These are phyloP conservation scores for Durio zibethinus DNA, from an alignment of 345 rosid species.

Conservation along the genomic window DNA sequence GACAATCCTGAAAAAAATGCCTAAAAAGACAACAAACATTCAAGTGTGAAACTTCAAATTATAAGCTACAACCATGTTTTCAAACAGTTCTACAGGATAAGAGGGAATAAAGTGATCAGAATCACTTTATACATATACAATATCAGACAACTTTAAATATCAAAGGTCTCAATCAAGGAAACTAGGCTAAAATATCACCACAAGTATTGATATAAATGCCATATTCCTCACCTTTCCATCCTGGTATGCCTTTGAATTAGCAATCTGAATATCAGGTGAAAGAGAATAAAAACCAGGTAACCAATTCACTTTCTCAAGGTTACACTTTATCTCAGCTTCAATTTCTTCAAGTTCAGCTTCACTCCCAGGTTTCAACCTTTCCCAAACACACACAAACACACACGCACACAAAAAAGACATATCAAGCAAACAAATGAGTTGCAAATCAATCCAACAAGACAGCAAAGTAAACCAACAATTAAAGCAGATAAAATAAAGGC, in stretches of 20 bases:
- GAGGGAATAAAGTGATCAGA: not conserved
- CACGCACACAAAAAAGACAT: too few relatives aligned
- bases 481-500: not conserved
- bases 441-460: not conserved
- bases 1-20: not conserved
- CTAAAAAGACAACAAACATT: not conserved
- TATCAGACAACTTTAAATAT: not conserved
- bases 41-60: not conserved
- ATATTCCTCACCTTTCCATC: slow-evolving; percentile 59
- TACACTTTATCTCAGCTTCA: slow-evolving; percentile 63
- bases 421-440: not conserved
- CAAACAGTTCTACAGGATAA: not conserved
- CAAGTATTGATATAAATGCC: not conserved
- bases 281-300: slow-evolving; percentile 72
- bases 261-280: slow-evolving; percentile 67
- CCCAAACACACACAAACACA: too few relatives aligned
- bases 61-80: not conserved
- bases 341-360: slow-evolving; percentile 50
- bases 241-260: slow-evolving; percentile 62
- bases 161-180: not conserved
- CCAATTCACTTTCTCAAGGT: slow-evolving; percentile 68
- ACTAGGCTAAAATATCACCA: not conserved
- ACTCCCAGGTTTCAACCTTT: slow-evolving; percentile 73
- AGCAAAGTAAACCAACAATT: not conserved
- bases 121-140: not conserved